Evolutionary conservation across 2,329 filamentous ascomycete species (phyloP).

Genomic region (Xylariaceae sp.): DNA sequence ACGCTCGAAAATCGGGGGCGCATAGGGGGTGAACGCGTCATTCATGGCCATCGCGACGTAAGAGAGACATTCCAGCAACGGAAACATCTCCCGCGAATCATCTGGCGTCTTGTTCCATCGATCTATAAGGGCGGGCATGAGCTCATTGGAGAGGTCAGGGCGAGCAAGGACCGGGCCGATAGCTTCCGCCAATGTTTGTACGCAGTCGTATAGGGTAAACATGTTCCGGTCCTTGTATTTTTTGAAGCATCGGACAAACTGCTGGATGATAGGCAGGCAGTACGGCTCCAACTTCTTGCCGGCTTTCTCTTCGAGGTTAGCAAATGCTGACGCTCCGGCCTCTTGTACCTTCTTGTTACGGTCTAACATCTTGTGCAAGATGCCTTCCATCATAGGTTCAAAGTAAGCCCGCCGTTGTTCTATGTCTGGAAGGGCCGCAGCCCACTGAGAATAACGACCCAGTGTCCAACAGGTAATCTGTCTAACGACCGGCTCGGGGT

Average conservation of each 20-base stretch:
- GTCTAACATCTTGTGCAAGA: conserved; percentile 90
- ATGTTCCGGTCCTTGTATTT: conserved; percentile 99
- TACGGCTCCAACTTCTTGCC: conserved; percentile 77
- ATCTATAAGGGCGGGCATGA: conserved; percentile 89
- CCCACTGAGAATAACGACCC: conserved; percentile 90
- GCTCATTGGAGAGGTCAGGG: conserved; percentile 70
- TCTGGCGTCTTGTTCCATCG: conserved; percentile 84
- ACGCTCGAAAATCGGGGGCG: conserved; percentile 76
- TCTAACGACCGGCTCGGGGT: conserved; percentile 82
- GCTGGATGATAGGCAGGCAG: conserved; percentile 80
- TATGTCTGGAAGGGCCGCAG: conserved; percentile 64
- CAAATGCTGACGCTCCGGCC: conserved; percentile 91
- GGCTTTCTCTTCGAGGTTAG: conserved; percentile 90
- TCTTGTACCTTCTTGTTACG: conserved; percentile 97
- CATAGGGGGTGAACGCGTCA: conserved; percentile 76
- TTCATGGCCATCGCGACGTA: conserved; percentile 87
- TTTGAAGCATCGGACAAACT: conserved; percentile 86
- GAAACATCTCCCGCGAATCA: conserved; percentile 88
- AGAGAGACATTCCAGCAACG: conserved; percentile 90
- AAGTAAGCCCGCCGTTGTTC: conserved; percentile 72
- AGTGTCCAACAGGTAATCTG: conserved; percentile 98
- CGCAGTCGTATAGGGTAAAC: conserved; percentile 97
- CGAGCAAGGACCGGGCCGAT: conserved; percentile 77
- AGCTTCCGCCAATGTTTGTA: conserved; percentile 91
- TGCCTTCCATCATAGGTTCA: conserved; percentile 94